These are phyloP conservation scores for Aegilops tauschii DNA, from an alignment of 176 grass and related monocot genomes.

Conservation along the genomic window DNA sequence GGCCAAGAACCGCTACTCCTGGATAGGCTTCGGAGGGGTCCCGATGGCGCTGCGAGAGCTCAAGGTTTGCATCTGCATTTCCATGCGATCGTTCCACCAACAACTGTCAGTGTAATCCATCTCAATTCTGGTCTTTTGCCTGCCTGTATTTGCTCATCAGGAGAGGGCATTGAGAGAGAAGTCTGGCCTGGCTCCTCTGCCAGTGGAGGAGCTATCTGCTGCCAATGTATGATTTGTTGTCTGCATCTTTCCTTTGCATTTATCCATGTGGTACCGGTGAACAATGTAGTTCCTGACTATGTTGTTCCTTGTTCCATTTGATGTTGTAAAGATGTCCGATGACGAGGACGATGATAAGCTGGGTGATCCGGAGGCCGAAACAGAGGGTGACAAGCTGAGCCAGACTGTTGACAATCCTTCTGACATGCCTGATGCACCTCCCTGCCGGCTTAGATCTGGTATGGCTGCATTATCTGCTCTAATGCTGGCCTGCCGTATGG, in stretches of 20 bases:
- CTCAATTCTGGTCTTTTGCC: neutral
- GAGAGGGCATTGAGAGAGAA: conserved; percentile 50
- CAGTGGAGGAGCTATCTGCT: conserved; percentile 24
- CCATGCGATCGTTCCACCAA: neutral
- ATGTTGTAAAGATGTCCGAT: conserved; percentile 45
- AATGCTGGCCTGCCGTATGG: neutral
- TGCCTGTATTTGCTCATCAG: conserved; percentile 45
- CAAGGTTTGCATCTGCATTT: conserved; percentile 49
- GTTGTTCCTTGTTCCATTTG: neutral
- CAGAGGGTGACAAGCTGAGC: conserved; percentile 45
- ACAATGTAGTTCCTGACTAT: neutral
- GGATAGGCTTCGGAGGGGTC: conserved; percentile 82
- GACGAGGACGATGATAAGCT: conserved; percentile 61
- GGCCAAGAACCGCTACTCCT: conserved; percentile 86
- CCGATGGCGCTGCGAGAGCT: conserved; percentile 69
- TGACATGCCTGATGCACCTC: conserved; percentile 26
- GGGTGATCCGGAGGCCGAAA: conserved; percentile 35
- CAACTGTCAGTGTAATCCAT: neutral
- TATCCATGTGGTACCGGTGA: neutral
- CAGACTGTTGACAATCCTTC: conserved; percentile 33
- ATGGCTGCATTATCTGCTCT: neutral
- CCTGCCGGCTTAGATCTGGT: conserved; percentile 57
- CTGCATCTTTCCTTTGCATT: neutral
- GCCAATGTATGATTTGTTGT: conserved; percentile 18
- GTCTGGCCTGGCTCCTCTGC: conserved; percentile 24